A percentile compares a stretch with the other conserved stretches of the same genome.
phyloP scores from a whole-genome alignment of 2,329 filamentous ascomycete species.

The Pyrenochaeta sp. region DNA sequence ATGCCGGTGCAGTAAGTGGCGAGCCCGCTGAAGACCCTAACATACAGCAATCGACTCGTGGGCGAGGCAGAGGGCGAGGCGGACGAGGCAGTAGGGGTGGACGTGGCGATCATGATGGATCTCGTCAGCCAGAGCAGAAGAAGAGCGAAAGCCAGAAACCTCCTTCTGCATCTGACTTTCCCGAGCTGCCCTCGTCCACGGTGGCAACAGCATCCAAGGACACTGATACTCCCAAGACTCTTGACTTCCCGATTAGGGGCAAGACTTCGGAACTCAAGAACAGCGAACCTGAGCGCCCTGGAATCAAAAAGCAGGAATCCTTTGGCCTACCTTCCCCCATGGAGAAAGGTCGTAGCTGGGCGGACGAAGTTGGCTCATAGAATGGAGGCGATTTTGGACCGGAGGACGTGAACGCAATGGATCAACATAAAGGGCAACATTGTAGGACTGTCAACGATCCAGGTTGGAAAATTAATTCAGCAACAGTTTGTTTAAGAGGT shows the following conservation, averaged over 20 bases:
- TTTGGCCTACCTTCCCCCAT: slow-evolving; percentile 41
- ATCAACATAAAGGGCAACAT: too few relatives aligned
- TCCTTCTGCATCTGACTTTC: slow-evolving; percentile 55
- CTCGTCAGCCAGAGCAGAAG: slow-evolving; percentile 14
- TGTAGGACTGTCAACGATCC: too few relatives aligned
- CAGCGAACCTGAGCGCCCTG: slow-evolving; percentile 27
- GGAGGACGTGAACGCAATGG: too few relatives aligned
- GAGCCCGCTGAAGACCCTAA: slow-evolving; percentile 24
- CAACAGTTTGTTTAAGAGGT: too few relatives aligned
- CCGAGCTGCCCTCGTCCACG: slow-evolving; percentile 48
- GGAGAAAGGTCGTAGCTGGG: slow-evolving; percentile 50
- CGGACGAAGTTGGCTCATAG: slow-evolving; percentile 52
- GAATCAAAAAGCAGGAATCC: slow-evolving; percentile 39
- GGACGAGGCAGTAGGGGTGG: slow-evolving; percentile 41
- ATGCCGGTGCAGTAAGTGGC: slow-evolving; percentile 28
- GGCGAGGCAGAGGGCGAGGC: slow-evolving; percentile 44
- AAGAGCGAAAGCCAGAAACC: slow-evolving; percentile 30
- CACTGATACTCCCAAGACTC: slow-evolving; percentile 27
- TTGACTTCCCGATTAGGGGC: slow-evolving; percentile 40
- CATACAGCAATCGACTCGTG: slow-evolving; percentile 20
- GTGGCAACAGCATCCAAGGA: slow-evolving; percentile 11
- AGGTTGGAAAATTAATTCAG: too few relatives aligned
- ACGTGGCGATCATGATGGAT: slow-evolving; percentile 30
- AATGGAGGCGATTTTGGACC: too few relatives aligned
- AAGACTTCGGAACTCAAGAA: slow-evolving; percentile 31